Base-by-base conservation (phyloP, 257 asterid genomes). In the Primulina eburnea region DNA sequence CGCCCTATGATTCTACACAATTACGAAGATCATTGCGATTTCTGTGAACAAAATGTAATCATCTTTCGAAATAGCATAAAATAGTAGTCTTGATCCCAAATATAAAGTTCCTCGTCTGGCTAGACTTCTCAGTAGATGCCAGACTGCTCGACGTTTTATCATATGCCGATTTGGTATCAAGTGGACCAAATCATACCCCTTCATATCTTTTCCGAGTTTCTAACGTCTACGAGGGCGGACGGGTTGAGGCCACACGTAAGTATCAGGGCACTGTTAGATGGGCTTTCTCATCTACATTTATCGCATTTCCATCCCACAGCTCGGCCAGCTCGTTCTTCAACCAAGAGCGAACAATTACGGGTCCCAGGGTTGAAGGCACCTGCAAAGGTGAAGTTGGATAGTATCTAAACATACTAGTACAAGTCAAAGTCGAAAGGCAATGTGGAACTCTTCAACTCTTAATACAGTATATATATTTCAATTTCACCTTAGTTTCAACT, bases 331-430 rank as follows among this genome's bases (percentile, higher is more conserved):
- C 97, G 71, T 80, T 89, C 68, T 90, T 87, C 86, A 82, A 77
- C 97, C 98, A 93, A 35, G 96, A 83, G 53, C 88, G 80, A 68
- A 87, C 37, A 34, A 93, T 76, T 21, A 92, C 77, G 2, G 97
- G 98, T 17, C 98, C 98, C 83, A 92, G 69, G 6, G 97, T 92
- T 35, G 90, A 87, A 4, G 98, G 98, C 65, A 92, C 98, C 98
- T 92, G 33, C 62, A 67, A 65, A 10, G 11, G 21, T n/a, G 47
- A 61, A 58, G 35, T 4, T 10, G 57, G 57, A 50, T 50, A 16
- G 16, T 14, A 50, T 50, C 20, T 50, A 5, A 50, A 16, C 21
- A 5, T 17, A 50, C 20, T 1, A 50, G 21, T 16, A 11, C 3
- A 16, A 50, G 57, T 50, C 57, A 16, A 5, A 50, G 16, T 14